Base-by-base conservation (phyloP, 306 rosid genomes). In the Cucurbita ficifolia region DNA sequence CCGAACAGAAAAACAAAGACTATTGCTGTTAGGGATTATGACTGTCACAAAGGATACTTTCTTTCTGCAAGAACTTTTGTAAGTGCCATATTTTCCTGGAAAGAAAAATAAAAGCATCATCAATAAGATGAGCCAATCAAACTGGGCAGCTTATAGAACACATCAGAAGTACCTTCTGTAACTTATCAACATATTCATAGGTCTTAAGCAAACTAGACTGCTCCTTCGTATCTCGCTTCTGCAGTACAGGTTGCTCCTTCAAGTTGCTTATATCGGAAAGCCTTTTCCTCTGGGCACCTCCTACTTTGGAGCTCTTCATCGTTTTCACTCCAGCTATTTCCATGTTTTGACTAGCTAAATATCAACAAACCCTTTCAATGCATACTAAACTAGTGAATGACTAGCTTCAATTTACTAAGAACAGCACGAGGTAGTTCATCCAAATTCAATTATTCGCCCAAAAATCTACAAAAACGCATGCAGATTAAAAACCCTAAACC, bases 191-290 rank as follows among this genome's bases (percentile, higher is more conserved):
- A 61, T 72, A 69, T 50, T 83, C 80, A 17, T 78, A 75, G 73
- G 81, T 53, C 49, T 59, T 53, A 76, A 79, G 77, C 22, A 78
- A 64, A 71, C 78, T 65, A 55, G 75, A 78, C 7, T 76, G 81
- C 67, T 71, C 79, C 67, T 75, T 87, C 29, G 72, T 51, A n/a
- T 83, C 81, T 53, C 78, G 79, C 35, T 77, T 76, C 22, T 43
- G 75, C 12, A 39, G 72, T 50, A 69, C 76, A 12, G 65, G 69
- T 46, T 76, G 82, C 46, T 78, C 82, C 78, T 76, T 82, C 78
- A 74, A 14, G 85, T 94, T 94, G 82, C 90, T 94, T 49, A 94
- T 81, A 59, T 90, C 96, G 4, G 86, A 80, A 58, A 94, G 97
- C 73, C 53, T 74, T 80, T 81, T 89, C 79, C 86, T 85, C 16